phyloP scores from a whole-genome alignment of 106 monocot species.

The Triglochin maritima region DNA sequence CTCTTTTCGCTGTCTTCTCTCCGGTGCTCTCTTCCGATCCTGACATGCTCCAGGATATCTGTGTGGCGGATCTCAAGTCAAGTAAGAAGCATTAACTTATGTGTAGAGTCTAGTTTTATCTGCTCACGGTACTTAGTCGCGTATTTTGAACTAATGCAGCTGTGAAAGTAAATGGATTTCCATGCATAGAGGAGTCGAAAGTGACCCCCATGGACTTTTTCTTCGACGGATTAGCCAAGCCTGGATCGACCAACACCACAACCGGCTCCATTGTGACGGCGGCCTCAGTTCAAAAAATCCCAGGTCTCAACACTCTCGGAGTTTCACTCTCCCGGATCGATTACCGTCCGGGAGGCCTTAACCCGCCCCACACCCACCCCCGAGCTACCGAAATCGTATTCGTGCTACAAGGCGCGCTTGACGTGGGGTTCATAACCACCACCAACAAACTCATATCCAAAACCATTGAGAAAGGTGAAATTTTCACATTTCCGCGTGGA shows the following conservation, averaged over 20 bases:
- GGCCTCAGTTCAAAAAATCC: slow-evolving; percentile 43
- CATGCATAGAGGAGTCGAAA: slow-evolving; percentile 8
- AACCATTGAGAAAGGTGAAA: slow-evolving; percentile 9
- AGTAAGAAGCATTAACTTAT: not conserved
- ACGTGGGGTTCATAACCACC: slow-evolving; percentile 27
- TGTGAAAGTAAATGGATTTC: slow-evolving; percentile 17
- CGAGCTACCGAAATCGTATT: slow-evolving; percentile 25
- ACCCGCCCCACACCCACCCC: slow-evolving; percentile 21
- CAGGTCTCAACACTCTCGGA: slow-evolving; percentile 65
- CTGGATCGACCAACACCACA: slow-evolving; percentile 47
- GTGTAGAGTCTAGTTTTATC: not conserved
- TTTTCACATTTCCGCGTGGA: slow-evolving; percentile 17
- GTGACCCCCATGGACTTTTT: slow-evolving; percentile 12
- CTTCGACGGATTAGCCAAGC: slow-evolving; percentile 21
- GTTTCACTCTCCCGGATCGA: slow-evolving; percentile 17
- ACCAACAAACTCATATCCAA: slow-evolving; percentile 8
- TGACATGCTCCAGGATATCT: slow-evolving; percentile 22
- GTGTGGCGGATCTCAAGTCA: slow-evolving; percentile 23
- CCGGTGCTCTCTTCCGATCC: slow-evolving; percentile 1
- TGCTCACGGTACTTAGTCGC: not conserved
- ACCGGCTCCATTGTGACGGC: slow-evolving; percentile 34
- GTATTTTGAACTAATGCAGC: not conserved
- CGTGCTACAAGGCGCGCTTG: slow-evolving; percentile 20
- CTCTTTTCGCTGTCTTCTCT: slow-evolving; percentile 5
- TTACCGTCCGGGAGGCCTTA: slow-evolving; percentile 20